phyloP scores from a whole-genome alignment of 2,329 filamentous ascomycete genomes.

The Ciborinia camelliae region DNA sequence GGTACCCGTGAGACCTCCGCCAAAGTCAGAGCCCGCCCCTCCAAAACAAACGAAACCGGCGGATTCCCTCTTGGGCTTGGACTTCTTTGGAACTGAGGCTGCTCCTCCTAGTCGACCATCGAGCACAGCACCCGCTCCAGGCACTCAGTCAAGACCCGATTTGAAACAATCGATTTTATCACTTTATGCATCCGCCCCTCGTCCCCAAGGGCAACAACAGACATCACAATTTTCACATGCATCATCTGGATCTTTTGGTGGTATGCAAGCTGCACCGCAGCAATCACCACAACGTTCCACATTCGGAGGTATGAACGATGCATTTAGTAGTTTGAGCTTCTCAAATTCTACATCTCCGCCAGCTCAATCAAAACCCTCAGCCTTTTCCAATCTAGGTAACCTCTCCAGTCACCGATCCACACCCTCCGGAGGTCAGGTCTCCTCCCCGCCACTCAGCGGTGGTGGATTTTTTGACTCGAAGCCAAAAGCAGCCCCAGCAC shows the following conservation, averaged over 20 bases:
- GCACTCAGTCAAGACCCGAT: slow-evolving; percentile 76
- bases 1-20: slow-evolving; percentile 48
- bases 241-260: slow-evolving; percentile 62
- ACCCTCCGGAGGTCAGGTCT: slow-evolving; percentile 41
- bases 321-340: slow-evolving; percentile 71
- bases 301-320: slow-evolving; percentile 65
- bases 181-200: slow-evolving; percentile 80
- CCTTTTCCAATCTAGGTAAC: slow-evolving; percentile 49
- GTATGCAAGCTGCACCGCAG: slow-evolving; percentile 49
- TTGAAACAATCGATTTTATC: slow-evolving; percentile 97
- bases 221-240: slow-evolving; percentile 47
- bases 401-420: slow-evolving; percentile 41
- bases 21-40: slow-evolving; percentile 62
- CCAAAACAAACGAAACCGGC: slow-evolving; percentile 66
- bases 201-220: slow-evolving; percentile 61
- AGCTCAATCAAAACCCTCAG: slow-evolving; percentile 42
- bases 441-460: slow-evolving; percentile 50
- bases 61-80: slow-evolving; percentile 86
- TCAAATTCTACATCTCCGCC: slow-evolving; percentile 43
- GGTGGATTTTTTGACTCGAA: slow-evolving; percentile 81
- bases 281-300: slow-evolving; percentile 45
- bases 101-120: slow-evolving; percentile 74
- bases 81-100: slow-evolving; percentile 78
- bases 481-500: slow-evolving; percentile 51
- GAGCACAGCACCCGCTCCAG: slow-evolving; percentile 68